A percentile compares a stretch with the other conserved stretches of the same genome.
Conservation (phyloP, 768 basidiomycete genomes). For the Scleroderma citrinum region DNA sequence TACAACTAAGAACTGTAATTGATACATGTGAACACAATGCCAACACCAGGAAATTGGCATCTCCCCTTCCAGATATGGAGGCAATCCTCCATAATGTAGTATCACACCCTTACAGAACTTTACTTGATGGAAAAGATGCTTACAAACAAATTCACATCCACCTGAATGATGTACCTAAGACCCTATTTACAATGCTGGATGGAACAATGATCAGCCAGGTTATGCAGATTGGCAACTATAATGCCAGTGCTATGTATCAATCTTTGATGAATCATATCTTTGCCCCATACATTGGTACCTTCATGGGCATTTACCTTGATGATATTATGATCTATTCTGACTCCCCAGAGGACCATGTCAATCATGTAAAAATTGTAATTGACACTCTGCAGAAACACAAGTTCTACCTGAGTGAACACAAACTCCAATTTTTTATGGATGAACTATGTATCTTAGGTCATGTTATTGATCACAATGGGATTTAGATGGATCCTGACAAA, state of each 20-base stretch:
- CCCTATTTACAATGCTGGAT: conserved; percentile 32
- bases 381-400: conserved; percentile 28
- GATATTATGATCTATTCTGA: conserved; percentile 32
- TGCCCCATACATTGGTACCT: conserved; percentile 21
- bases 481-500: conserved; percentile 39
- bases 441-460: conserved; percentile 31
- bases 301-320: conserved; percentile 32
- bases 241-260: conserved; percentile 36
- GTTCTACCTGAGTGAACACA: conserved; percentile 32
- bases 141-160: conserved; percentile 28
- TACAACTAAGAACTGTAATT: conserved; percentile 16
- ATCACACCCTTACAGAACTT: conserved; percentile 10
- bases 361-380: conserved; percentile 29
- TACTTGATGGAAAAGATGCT: conserved; percentile 26
- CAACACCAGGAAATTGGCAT: conserved; percentile 24
- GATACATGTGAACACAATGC: conserved; percentile 26
- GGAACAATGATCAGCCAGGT: conserved; percentile 40
- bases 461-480: conserved; percentile 32
- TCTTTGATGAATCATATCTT: conserved; percentile 39
- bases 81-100: too few species aligned
- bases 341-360: conserved; percentile 23
- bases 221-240: conserved; percentile 30
- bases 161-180: conserved; percentile 19
- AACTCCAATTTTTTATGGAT: conserved; percentile 29
- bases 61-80: conserved; percentile 25